phyloP scores from a whole-genome alignment of 2,329 filamentous ascomycete species.

The Thielaviopsis euricoi region DNA sequence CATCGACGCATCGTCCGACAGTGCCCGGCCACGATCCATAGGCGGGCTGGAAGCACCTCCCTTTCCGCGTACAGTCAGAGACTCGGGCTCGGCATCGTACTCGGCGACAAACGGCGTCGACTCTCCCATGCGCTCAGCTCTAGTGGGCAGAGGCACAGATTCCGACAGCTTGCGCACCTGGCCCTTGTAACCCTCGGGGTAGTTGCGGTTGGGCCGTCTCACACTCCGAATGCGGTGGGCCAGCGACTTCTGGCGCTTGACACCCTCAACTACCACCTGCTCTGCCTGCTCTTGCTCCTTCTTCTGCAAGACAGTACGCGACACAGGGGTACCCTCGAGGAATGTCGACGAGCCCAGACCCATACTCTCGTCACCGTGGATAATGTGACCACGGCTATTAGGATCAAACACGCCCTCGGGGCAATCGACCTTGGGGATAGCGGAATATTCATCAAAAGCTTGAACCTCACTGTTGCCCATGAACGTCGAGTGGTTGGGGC shows the following conservation, averaged over 20 bases:
- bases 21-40: constrained; percentile 4
- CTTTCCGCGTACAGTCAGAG: constrained; percentile 28
- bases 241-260: constrained; percentile 86
- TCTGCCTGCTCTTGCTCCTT: constrained; percentile 54
- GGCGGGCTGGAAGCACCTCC: constrained; percentile 15
- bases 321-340: constrained; percentile 81
- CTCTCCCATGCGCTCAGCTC: constrained; percentile 10
- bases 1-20: constrained; percentile 6
- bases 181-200: constrained; percentile 23
- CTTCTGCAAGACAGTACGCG: constrained; percentile 60
- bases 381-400: constrained; percentile 45
- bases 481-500: constrained; percentile 74
- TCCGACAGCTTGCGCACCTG: constrained; percentile 26
- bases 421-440: constrained; percentile 19
- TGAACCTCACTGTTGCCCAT: constrained; percentile 69
- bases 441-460: constrained; percentile 66
- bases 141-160: constrained; percentile 15
- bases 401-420: constrained; percentile 45
- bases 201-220: constrained; percentile 30
- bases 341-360: constrained; percentile 92
- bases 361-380: constrained; percentile 70
- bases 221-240: constrained; percentile 83
- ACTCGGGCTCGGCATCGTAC: constrained; percentile 42
- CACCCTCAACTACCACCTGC: constrained; percentile 34
- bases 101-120: constrained; percentile 26